Percentiles rank a stretch among this genome's conserved stretches.
Conservation (phyloP, 164 flowering plant species). For the Aristolochia californica region DNA sequence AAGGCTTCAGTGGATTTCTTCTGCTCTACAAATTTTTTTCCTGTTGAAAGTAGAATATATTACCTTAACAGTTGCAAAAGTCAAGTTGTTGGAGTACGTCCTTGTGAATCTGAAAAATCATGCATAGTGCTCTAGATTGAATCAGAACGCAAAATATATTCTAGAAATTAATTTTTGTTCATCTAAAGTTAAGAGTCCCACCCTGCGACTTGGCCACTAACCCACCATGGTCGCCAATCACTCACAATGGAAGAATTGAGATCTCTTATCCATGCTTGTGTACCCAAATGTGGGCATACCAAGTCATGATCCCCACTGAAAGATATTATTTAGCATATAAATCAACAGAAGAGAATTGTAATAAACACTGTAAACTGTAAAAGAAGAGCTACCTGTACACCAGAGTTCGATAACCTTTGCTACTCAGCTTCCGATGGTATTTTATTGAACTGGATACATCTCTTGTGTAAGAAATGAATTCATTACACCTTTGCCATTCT, state of each 20-base stretch:
- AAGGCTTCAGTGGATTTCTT: too few species aligned
- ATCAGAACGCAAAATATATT: background rate
- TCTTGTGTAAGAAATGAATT: background rate
- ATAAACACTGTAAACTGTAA: too few species aligned
- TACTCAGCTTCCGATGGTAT: conserved; percentile 1
- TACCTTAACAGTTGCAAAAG: conserved; percentile 56
- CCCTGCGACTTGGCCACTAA: conserved; percentile 48
- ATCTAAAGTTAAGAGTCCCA: conserved; percentile 5
- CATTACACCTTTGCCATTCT: conserved; percentile 5
- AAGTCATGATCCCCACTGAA: conserved; percentile 57
- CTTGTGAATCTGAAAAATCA: conserved; percentile 29
- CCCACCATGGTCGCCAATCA: conserved; percentile 52
- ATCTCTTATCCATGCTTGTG: conserved; percentile 45
- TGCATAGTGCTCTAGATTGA: background rate
- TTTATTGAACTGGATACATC: conserved; percentile 1
- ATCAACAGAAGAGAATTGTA: background rate
- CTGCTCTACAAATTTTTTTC: too few species aligned
- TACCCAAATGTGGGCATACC: conserved; percentile 20
- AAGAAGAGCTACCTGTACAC: conserved; percentile 4
- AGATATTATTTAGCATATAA: background rate
- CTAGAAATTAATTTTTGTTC: background rate
- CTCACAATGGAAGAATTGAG: conserved; percentile 36
- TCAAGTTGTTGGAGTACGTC: conserved; percentile 33
- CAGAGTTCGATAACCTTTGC: conserved; percentile 7
- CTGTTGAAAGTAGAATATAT: too few species aligned